Percentiles rank a stretch among this genome's conserved stretches.
Conservation (phyloP, 2,329 filamentous ascomycete species). For the Fusarium chlamydosporum region DNA sequence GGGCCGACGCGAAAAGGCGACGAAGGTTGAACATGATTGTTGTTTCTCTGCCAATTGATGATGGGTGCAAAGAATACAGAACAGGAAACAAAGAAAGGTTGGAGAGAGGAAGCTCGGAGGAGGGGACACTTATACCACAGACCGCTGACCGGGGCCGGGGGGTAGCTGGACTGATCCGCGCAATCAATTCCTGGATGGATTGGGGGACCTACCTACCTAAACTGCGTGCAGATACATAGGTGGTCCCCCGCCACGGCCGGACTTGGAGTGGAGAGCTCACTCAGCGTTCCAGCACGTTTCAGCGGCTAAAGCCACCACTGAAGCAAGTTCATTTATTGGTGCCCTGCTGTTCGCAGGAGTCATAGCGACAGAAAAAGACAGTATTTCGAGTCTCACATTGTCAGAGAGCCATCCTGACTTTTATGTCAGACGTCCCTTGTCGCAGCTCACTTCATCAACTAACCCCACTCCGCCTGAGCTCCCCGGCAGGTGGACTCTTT, state of each 20-base stretch:
- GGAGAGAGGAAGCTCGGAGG: constrained; percentile 35
- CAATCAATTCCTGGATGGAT: constrained; percentile 25
- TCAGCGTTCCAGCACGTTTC: constrained; percentile 48
- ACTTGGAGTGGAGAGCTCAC: constrained; percentile 37
- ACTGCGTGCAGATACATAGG: constrained; percentile 31
- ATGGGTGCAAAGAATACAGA: constrained; percentile 37
- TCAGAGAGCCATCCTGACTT: background rate
- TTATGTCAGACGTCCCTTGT: constrained; percentile 21
- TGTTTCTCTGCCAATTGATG: constrained; percentile 39
- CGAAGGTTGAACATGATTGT: constrained; percentile 80
- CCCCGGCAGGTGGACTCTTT: constrained; percentile 1
- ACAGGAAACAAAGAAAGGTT: constrained; percentile 18
- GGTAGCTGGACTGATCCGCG: constrained; percentile 34
- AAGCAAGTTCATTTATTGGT: constrained; percentile 20
- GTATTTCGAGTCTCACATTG: background rate
- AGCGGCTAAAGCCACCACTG: constrained; percentile 36
- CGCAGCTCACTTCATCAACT: constrained; percentile 9
- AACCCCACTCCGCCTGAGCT: constrained; percentile 14
- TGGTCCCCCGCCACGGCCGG: constrained; percentile 23
- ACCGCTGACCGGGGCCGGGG: constrained; percentile 28
- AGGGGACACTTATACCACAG: constrained; percentile 50
- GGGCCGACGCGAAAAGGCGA: constrained; percentile 77
- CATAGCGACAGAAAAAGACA: constrained; percentile 19
- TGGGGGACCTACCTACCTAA: constrained; percentile 25
- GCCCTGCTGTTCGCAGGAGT: constrained; percentile 3